Conservation (phyloP, 163 green algal species). For the Scenedesmus sp. region DNA sequence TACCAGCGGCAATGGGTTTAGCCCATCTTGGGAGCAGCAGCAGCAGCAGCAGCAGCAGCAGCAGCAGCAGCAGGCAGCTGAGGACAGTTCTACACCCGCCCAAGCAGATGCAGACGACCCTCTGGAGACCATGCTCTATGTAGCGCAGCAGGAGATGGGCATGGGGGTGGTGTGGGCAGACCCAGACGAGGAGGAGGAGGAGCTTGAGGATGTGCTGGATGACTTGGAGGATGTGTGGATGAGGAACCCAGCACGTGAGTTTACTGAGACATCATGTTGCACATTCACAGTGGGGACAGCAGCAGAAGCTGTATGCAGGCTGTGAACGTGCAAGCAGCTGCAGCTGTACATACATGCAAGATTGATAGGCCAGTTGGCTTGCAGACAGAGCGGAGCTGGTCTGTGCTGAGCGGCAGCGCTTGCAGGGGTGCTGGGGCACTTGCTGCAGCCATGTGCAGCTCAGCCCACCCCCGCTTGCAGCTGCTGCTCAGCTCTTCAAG, state of each 20-base stretch:
- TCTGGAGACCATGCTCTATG: not conserved
- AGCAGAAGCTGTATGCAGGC: not conserved
- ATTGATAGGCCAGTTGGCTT: too few species aligned
- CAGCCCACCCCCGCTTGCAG: too few species aligned
- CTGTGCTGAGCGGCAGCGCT: too few species aligned
- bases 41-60: not conserved
- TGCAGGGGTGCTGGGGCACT: too few species aligned
- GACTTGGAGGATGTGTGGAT: constrained; percentile 46
- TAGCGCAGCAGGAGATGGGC: constrained; percentile 20
- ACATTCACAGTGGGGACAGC: not conserved
- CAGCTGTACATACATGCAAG: too few species aligned
- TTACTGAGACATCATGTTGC: not conserved
- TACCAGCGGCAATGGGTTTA: not conserved
- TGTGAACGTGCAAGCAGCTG: too few species aligned
- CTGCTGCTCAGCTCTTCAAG: too few species aligned
- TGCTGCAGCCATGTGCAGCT: too few species aligned
- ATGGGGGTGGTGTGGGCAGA: constrained; percentile 19
- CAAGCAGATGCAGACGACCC: not conserved
- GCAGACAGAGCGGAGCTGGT: too few species aligned
- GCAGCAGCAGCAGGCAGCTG: not conserved
- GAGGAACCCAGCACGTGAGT: constrained; percentile 36
- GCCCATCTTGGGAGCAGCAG: not conserved
- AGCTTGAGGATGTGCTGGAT: constrained; percentile 30
- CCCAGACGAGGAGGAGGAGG: not conserved
- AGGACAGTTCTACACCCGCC: not conserved